Evolutionary conservation across 2,329 filamentous ascomycete genomes (phyloP).

Genomic region (Cyclaneusma minus): DNA sequence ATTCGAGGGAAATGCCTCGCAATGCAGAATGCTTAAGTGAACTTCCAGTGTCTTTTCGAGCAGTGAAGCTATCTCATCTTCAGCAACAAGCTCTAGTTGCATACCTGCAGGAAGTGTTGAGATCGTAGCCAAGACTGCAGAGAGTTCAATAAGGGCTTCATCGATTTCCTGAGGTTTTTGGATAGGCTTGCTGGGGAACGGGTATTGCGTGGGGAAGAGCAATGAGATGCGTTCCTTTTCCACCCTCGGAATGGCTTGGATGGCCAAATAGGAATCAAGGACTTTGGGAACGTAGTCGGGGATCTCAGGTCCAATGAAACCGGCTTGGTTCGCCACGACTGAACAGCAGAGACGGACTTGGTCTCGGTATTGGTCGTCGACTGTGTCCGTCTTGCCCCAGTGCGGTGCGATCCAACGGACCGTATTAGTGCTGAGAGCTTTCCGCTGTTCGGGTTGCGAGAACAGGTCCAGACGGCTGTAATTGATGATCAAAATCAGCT

Average conservation of each 20-base stretch:
- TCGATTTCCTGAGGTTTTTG: slow-evolving; percentile 50
- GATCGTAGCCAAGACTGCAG: slow-evolving; percentile 70
- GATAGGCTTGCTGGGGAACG: slow-evolving; percentile 63
- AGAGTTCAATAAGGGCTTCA: slow-evolving; percentile 77
- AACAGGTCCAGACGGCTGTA: slow-evolving; percentile 76
- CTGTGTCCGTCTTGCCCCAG: slow-evolving; percentile 63
- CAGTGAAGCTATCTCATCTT: slow-evolving; percentile 59
- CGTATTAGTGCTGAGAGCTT: slow-evolving; percentile 63
- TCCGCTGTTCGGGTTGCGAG: slow-evolving; percentile 58
- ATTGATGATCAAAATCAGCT: slow-evolving; percentile 83
- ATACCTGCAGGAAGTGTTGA: slow-evolving; percentile 61
- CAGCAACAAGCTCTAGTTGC: slow-evolving; percentile 58
- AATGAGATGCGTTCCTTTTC: slow-evolving; percentile 60
- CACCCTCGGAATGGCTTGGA: slow-evolving; percentile 40
- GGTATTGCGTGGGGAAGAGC: slow-evolving; percentile 79
- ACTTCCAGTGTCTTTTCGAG: slow-evolving; percentile 69
- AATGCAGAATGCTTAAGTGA: slow-evolving; percentile 75
- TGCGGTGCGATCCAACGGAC: slow-evolving; percentile 84
- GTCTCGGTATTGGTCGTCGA: slow-evolving; percentile 78
- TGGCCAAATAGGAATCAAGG: slow-evolving; percentile 71
- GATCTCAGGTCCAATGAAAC: slow-evolving; percentile 63
- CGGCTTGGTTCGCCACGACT: slow-evolving; percentile 72
- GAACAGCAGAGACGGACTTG: slow-evolving; percentile 91
- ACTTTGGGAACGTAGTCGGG: slow-evolving; percentile 85
- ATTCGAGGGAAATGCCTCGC: slow-evolving; percentile 72